Percentiles rank a stretch among this genome's conserved stretches.
These are phyloP conservation scores for Rhizopogon hawkerae DNA, from an alignment of 1,284 basidiomycete species.

Conservation along the genomic window DNA sequence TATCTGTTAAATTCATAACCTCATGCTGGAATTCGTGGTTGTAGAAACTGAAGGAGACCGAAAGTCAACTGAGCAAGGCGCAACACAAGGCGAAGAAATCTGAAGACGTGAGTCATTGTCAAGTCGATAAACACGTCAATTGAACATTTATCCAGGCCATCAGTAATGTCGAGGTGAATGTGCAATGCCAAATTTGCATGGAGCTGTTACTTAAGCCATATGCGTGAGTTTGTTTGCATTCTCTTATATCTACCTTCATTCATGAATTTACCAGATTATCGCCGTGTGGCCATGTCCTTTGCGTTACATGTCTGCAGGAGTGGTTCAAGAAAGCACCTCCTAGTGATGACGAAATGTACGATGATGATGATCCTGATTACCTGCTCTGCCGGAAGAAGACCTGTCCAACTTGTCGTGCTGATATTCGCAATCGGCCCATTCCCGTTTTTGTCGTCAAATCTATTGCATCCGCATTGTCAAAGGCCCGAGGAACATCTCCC, in stretches of 20 bases:
- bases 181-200: slow-evolving; percentile 71
- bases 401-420: slow-evolving; percentile 61
- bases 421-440: slow-evolving; percentile 49
- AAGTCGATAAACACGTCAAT: neutral
- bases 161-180: slow-evolving; percentile 43
- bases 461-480: slow-evolving; percentile 41
- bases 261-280: slow-evolving; percentile 38
- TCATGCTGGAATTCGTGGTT: neutral
- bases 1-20: neutral
- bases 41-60: slow-evolving; percentile 44
- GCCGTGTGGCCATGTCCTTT: slow-evolving; percentile 67
- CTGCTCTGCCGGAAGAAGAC: slow-evolving; percentile 53
- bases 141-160: slow-evolving; percentile 36
- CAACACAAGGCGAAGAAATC: slow-evolving; percentile 41
- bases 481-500: slow-evolving; percentile 24
- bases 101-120: slow-evolving; percentile 41
- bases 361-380: slow-evolving; percentile 43
- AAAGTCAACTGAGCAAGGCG: slow-evolving; percentile 37
- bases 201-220: slow-evolving; percentile 56
- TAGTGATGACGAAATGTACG: slow-evolving; percentile 44
- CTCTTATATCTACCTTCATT: slow-evolving; percentile 5
- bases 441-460: slow-evolving; percentile 62
- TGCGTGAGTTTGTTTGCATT: slow-evolving; percentile 40
- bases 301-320: slow-evolving; percentile 57
- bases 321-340: slow-evolving; percentile 66